Base-by-base conservation (phyloP, 2,329 filamentous ascomycete species). In the Trichophyton mentagrophytes region DNA sequence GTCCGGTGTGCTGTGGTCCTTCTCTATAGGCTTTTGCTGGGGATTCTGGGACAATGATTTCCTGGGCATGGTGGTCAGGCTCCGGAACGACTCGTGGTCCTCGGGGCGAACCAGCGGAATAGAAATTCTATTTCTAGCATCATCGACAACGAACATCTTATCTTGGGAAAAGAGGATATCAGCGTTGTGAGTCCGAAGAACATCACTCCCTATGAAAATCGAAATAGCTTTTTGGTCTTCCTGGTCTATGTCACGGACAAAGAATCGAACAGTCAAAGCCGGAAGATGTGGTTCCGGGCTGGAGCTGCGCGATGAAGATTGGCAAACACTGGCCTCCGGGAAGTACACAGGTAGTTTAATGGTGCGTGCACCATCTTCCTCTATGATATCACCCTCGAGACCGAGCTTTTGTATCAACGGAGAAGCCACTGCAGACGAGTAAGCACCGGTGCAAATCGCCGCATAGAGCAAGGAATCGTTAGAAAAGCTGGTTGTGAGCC, bases 121-220 rank as follows among this genome's bases (percentile, higher is more conserved):
- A 15, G 89, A 90, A 11, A 97, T 78, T 69, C 92, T 93, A 71
- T 88, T 90, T 53, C 87, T 83, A 62, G 95, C 89, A 69, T 90
- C 88, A 66, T 95, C 89, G 66, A 90, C 91, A 30, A 97, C 78
- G 0, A 88, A 87, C 78, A 99, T 84, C 65, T 87, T 87, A 69
- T 96, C 96, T 65, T 91, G 89, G 0, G 93, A 97, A 67, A 99
- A 89, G 22, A 97, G 76, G 9, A 99, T 81, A 71, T 97, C 93
- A 25, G 90, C 92, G 65, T 88, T 95, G 69, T 95, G 89, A 8
- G 87, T 81, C 64, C 91, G 84, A 61, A 99, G 79, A 13, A 89
- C 83, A 72, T 97, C 92, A 69, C 90, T 96, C 44, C 93, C 92
- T 61, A 99, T 79, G 70, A 95, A 90, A 58, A 96, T 87, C 65